Base-by-base conservation (phyloP, 208 protist genomes). In the Leishmania aethiopica region DNA sequence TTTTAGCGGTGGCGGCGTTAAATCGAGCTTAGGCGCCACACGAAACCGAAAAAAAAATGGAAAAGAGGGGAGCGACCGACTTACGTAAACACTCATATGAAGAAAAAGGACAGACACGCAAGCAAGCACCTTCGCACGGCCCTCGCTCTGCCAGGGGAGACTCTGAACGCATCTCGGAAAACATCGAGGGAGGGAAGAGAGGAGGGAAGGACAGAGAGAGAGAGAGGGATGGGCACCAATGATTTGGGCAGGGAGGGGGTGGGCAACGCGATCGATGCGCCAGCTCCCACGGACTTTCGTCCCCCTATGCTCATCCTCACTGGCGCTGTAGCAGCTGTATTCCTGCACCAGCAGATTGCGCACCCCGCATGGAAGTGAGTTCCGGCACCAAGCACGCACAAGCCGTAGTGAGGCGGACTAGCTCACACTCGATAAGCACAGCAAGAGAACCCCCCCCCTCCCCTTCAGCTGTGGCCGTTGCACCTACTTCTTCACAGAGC, bases 401-500 rank as follows among this genome's bases (percentile, higher is more conserved):
- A 28, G 32, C 19, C 6, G n/a, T 10, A 10, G 70, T 32, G 22
- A 42, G 25, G 28, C 17, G 35, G 40, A 32, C 0, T 32, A 22
- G 32, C 28, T 35, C 25, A 22, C 40, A 53, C 28, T 51, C 40
- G 67, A 51, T 37, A 22, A 53, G 42, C 10, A 53, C 28, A 74
- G 25, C 25, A 7, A 22, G 51, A 28, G 3, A n/a, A 37, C 42
- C 19, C 10, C 45, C 22, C 19, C 40, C 22, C 35, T 2, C 37
- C 15, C 40, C 25, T 2, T 35, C 1, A 4, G 19, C 8, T 40
- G 47, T 19, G 15, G 70, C 19, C 28, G 1, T 11, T 3, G 7
- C 28, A 17, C 7, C 81, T 90, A 96, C 85, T 93, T 93, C 84
- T 95, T 96, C 51, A 96, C 53, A 22, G 93, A 91, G 67, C 89